A percentile compares a stretch with the other conserved stretches of the same genome.
These are phyloP conservation scores for Anthracocystis setariae DNA, from an alignment of 1,284 basidiomycete species.

Conservation along the genomic window DNA sequence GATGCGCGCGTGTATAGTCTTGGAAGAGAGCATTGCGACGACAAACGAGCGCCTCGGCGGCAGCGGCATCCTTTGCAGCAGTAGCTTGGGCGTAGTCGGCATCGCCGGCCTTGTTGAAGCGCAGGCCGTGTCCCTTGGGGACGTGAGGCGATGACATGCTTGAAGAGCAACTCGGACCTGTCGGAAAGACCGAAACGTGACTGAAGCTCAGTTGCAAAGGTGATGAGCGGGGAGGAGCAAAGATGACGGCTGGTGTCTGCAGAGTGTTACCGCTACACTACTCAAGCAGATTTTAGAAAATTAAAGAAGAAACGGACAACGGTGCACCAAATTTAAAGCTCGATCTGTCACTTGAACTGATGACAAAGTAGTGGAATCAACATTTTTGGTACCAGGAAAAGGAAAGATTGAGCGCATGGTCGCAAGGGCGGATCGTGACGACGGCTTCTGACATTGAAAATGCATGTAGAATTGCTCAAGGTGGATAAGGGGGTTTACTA, in stretches of 20 bases:
- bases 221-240: too few species aligned
- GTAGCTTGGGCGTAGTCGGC: conserved; percentile 30
- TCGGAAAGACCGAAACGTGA: background rate
- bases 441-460: background rate
- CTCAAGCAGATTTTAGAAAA: background rate
- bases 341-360: background rate
- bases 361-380: background rate
- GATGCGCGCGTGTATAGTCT: conserved; percentile 32
- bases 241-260: background rate
- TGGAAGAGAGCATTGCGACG: conserved; percentile 50
- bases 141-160: conserved; percentile 28
- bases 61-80: conserved; percentile 35
- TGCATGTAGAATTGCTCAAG: background rate
- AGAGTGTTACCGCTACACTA: too few species aligned
- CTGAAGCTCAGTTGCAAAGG: too few species aligned
- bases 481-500: too few species aligned
- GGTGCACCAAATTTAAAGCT: background rate
- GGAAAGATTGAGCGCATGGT: too few species aligned
- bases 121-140: conserved; percentile 33
- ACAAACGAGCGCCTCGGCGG: conserved; percentile 32
- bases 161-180: background rate
- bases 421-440: background rate
- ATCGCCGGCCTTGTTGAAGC: conserved; percentile 38
- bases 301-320: background rate
- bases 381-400: background rate